Percentiles rank a stretch among this genome's conserved stretches.
Evolutionary conservation across 2,329 filamentous ascomycete species (phyloP).

Genomic region (Alternaria viburni): DNA sequence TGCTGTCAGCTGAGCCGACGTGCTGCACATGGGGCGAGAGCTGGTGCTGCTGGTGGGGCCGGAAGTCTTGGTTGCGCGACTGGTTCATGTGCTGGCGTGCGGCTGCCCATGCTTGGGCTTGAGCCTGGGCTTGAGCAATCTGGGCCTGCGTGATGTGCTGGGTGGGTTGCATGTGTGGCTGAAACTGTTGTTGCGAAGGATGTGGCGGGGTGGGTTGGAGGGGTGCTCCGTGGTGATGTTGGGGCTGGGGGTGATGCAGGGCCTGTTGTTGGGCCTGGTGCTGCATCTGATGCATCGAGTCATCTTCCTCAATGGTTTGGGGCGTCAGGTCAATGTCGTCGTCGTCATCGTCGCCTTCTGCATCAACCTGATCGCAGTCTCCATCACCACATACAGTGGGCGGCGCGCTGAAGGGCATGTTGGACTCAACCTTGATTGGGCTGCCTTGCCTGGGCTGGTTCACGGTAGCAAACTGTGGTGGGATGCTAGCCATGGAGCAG

Average conservation of each 20-base stretch:
- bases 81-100: slow-evolving; percentile 48
- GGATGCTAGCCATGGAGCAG: slow-evolving; percentile 41
- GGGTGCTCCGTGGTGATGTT: slow-evolving; percentile 30
- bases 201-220: slow-evolving; percentile 42
- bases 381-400: slow-evolving; percentile 38
- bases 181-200: slow-evolving; percentile 32
- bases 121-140: slow-evolving; percentile 31
- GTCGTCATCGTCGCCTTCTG: slow-evolving; percentile 47
- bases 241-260: slow-evolving; percentile 15
- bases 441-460: slow-evolving; percentile 24
- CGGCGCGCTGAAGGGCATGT: slow-evolving; percentile 38
- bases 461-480: slow-evolving; percentile 27
- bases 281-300: slow-evolving; percentile 25
- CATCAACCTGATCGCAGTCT: slow-evolving; percentile 40
- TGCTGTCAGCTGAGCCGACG: slow-evolving; percentile 40
- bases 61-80: slow-evolving; percentile 41
- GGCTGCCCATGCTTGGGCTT: slow-evolving; percentile 39
- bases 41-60: slow-evolving; percentile 38
- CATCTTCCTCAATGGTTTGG: slow-evolving; percentile 34
- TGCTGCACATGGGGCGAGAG: slow-evolving; percentile 33
- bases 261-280: slow-evolving; percentile 11
- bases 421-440: slow-evolving; percentile 27
- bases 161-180: slow-evolving; percentile 34
- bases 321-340: slow-evolving; percentile 40
- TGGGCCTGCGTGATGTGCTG: slow-evolving; percentile 40